Conservation (phyloP, 768 basidiomycete genomes). For the Pleurotus tuber-regium region DNA sequence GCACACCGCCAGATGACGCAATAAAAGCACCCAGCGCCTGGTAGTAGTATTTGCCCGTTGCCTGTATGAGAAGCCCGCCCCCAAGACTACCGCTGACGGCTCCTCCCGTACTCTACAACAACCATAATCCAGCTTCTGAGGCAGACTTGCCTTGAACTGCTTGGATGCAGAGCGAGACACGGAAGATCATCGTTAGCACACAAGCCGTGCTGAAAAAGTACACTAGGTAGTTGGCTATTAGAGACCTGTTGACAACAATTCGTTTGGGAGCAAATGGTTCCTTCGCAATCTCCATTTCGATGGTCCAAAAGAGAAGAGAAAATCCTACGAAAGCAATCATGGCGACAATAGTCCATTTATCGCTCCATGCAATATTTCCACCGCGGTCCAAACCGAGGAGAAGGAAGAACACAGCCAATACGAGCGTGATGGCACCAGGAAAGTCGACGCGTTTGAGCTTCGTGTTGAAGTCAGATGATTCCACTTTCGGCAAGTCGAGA, state of each 20-base stretch:
- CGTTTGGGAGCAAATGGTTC: conserved; percentile 60
- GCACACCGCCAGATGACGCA: no score
- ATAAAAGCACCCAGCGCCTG: no score
- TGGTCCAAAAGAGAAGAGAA: conserved; percentile 35
- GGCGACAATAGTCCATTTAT: conserved; percentile 33
- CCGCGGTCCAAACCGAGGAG: conserved; percentile 64
- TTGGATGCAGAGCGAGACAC: no score
- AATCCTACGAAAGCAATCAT: conserved; percentile 31
- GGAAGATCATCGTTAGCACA: no score
- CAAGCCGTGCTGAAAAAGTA: no score
- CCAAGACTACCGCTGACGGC: no score
- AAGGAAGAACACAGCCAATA: conserved; percentile 55
- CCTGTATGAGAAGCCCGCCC: no score
- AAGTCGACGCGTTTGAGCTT: conserved; percentile 66
- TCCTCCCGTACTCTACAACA: no score
- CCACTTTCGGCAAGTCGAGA: conserved; percentile 47
- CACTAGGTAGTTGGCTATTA: conserved; percentile 30
- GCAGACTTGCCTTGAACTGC: no score
- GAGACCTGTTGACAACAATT: conserved; percentile 48
- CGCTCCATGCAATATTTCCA: conserved; percentile 47
- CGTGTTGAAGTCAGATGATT: conserved; percentile 37
- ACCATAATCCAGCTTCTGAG: no score
- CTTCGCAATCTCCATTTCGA: conserved; percentile 48
- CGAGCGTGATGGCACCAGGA: conserved; percentile 51
- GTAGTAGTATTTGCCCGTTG: no score